Percentiles rank a stretch among this genome's conserved stretches.
Evolutionary conservation across 495 filamentous ascomycete genomes (phyloP).

Genomic region (Annulohypoxylon bovei): DNA sequence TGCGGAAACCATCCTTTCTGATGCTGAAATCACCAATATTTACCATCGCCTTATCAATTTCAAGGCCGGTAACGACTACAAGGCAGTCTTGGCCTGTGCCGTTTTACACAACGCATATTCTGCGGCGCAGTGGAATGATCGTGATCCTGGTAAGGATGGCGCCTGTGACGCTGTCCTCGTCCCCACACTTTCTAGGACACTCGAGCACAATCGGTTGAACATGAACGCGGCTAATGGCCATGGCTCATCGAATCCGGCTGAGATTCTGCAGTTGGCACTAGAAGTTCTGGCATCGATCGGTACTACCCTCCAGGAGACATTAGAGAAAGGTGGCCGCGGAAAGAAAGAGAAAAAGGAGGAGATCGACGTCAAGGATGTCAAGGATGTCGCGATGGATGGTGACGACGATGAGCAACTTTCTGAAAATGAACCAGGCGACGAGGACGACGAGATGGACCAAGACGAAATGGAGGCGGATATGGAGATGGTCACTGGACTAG

Average conservation of each 20-base stretch:
- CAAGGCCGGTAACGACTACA: constrained; percentile 46
- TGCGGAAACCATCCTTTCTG: constrained; percentile 54
- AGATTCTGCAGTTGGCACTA: constrained; percentile 60
- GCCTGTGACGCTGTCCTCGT: constrained; percentile 60
- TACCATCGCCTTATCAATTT: constrained; percentile 53
- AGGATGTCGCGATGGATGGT: constrained; percentile 40
- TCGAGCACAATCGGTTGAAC: constrained; percentile 46
- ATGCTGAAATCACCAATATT: constrained; percentile 44
- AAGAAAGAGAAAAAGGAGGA: constrained; percentile 47
- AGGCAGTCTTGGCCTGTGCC: constrained; percentile 58
- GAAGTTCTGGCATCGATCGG: constrained; percentile 69
- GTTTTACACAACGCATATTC: constrained; percentile 64
- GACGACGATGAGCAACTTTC: constrained; percentile 35
- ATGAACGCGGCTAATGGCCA: constrained; percentile 43
- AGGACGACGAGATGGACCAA: constrained; percentile 50
- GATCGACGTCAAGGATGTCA: constrained; percentile 47
- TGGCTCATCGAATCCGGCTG: constrained; percentile 35
- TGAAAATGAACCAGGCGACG: constrained; percentile 44
- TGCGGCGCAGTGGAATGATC: constrained; percentile 58
- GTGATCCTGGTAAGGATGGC: constrained; percentile 56
- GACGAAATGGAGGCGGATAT: constrained; percentile 66
- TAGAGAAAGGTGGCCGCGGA: constrained; percentile 50
- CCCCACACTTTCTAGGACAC: constrained; percentile 51
- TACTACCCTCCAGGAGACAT: constrained; percentile 59
- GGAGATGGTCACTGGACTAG: constrained; percentile 63